Conservation (phyloP, 768 basidiomycete genomes). For the Roridomyces roridus region DNA sequence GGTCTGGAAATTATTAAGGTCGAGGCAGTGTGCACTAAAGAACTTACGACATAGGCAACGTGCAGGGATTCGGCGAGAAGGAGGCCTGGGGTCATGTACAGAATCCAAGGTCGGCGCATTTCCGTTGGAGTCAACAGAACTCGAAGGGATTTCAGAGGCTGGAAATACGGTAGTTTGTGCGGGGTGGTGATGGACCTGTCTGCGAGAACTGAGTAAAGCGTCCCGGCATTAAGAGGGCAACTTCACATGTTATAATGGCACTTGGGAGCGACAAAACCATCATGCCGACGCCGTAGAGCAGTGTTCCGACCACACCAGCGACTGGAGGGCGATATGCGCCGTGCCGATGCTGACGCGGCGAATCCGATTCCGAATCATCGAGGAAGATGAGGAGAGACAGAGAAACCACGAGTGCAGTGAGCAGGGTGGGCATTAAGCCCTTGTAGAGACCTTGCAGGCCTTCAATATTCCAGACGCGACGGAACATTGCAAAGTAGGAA, state of each 20-base stretch:
- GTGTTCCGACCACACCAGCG: constrained; percentile 62
- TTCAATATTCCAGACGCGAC: constrained; percentile 75
- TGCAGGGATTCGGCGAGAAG: constrained; percentile 64
- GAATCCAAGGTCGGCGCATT: constrained; percentile 75
- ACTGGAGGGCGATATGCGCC: constrained; percentile 70
- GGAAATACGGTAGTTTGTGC: constrained; percentile 71
- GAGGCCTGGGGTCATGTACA: constrained; percentile 81
- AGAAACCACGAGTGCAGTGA: constrained; percentile 61
- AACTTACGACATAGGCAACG: constrained; percentile 48
- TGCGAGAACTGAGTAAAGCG: constrained; percentile 5
- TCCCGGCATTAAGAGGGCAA: not conserved
- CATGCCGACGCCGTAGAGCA: constrained; percentile 68
- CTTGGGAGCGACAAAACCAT: constrained; percentile 73
- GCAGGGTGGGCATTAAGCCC: constrained; percentile 63
- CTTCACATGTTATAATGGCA: constrained; percentile 76
- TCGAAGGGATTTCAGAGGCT: constrained; percentile 63
- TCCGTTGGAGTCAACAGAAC: constrained; percentile 84
- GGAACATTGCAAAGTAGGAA: constrained; percentile 77
- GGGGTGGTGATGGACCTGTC: constrained; percentile 76
- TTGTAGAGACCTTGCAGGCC: constrained; percentile 73
- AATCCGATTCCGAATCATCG: too few species aligned
- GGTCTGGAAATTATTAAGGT: constrained; percentile 3
- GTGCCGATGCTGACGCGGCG: constrained; percentile 63
- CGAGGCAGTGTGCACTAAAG: not conserved
- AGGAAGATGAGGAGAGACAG: constrained; percentile 64